Conservation (phyloP, 179 eudicot species). For the Beta macrorhiza region DNA sequence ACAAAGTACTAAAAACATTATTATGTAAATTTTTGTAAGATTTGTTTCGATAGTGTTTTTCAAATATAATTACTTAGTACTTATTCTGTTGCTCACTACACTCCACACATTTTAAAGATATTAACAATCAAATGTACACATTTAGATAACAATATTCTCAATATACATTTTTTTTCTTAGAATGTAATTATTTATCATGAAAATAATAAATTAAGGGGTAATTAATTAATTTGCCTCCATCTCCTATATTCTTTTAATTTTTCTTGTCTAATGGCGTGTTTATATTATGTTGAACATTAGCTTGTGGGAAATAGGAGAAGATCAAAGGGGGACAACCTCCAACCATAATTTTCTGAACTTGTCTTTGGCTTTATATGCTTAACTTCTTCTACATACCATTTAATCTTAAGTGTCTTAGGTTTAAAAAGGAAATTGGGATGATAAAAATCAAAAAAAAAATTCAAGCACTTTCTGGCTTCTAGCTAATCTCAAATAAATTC, state of each 20-base stretch:
- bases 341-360: slow-evolving; percentile 43
- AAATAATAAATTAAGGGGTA: background rate
- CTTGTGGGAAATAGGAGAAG: slow-evolving; percentile 13
- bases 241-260: background rate
- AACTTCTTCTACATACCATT: background rate
- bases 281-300: slow-evolving; percentile 14
- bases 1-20: too few species aligned
- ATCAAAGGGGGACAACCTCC: slow-evolving; percentile 36
- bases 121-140: too few species aligned
- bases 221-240: background rate
- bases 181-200: background rate
- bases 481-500: background rate
- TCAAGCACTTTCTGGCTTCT: background rate
- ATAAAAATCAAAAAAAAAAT: background rate
- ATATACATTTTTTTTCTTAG: too few species aligned
- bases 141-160: too few species aligned
- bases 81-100: too few species aligned
- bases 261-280: background rate
- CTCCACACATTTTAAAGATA: too few species aligned
- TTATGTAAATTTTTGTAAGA: too few species aligned
- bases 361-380: slow-evolving; percentile 35
- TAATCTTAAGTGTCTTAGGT: background rate
- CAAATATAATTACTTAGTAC: too few species aligned
- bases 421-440: background rate
- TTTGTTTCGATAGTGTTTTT: too few species aligned